A percentile compares a stretch with the other conserved stretches of the same genome.
Conservation (phyloP, 495 filamentous ascomycete species). For the Penicillium parvum region DNA sequence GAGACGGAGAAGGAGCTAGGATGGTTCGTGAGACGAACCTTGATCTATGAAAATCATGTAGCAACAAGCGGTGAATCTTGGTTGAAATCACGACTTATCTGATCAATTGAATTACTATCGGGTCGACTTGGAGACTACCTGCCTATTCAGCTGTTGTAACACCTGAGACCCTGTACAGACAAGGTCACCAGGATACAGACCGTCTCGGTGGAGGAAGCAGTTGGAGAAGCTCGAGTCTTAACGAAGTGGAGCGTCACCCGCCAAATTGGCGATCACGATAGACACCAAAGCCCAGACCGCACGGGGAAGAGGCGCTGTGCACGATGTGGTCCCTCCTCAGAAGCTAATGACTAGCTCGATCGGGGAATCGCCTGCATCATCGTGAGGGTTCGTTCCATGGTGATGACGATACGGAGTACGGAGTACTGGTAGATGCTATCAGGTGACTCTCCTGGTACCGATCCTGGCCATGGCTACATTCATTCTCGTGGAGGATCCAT, state of each 20-base stretch:
- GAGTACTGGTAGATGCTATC: slow-evolving; percentile 5
- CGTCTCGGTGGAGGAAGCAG: too few relatives aligned
- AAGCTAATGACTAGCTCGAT: slow-evolving; percentile 20
- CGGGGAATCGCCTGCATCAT: slow-evolving; percentile 1
- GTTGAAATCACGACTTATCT: slow-evolving; percentile 21
- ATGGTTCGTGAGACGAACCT: neutral
- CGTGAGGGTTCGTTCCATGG: neutral
- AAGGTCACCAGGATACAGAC: too few relatives aligned
- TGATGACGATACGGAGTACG: neutral
- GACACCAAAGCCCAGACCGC: slow-evolving; percentile 14
- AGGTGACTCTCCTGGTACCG: slow-evolving; percentile 25
- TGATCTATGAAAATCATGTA: too few relatives aligned
- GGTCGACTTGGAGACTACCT: neutral
- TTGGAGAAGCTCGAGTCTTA: too few relatives aligned
- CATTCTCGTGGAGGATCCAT: slow-evolving; percentile 20
- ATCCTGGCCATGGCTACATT: slow-evolving; percentile 12
- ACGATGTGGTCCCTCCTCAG: slow-evolving; percentile 28
- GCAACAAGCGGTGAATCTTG: slow-evolving; percentile 25
- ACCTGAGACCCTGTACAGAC: slow-evolving; percentile 3
- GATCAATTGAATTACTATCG: slow-evolving; percentile 8
- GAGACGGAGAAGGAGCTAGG: slow-evolving; percentile 3
- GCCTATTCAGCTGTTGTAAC: slow-evolving; percentile 12
- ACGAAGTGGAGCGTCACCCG: slow-evolving; percentile 21
- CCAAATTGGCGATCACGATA: slow-evolving; percentile 26
- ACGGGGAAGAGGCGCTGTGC: slow-evolving; percentile 12